Base-by-base conservation (phyloP, 2,329 filamentous ascomycete species). In the Sphaceloma murrayae region DNA sequence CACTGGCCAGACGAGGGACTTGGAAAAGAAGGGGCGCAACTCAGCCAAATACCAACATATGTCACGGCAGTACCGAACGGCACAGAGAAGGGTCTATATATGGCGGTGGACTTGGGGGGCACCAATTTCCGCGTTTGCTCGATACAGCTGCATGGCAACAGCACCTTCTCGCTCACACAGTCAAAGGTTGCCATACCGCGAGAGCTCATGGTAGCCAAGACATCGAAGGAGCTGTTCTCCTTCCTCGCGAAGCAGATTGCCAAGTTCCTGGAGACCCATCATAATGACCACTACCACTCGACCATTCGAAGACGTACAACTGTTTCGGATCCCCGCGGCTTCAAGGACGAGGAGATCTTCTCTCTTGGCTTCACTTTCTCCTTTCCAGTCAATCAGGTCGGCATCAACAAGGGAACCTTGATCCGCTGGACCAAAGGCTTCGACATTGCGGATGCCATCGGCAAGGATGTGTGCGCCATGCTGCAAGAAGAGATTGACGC, bases 381-480 rank as follows among this genome's bases (percentile, higher is more conserved):
- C 61, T 98, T 96, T 68, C 91, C 91, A 2, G 88, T 96, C 29
- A 78, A 93, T 61, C 91, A 98, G 63, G 73, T 84, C 47, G 88
- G 86, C 29, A 94, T 98, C 62, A 96, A 96, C 73, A 89, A 87
- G 67, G 91, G 91, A 49, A 82, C 80, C 46, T 73, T 98, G 45
- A 91, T 95, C 65, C 80, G 91, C 54, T 98, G 91, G 91, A 98
- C 91, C 47, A 98, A 98, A 70, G 91, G 91, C 43, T 98, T 95
- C 61, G 86, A 96, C 60, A 96, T 98, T 53, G 75, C 80, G n/a
- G 91, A 96, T 60, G 85, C 88, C 1, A 66, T 98, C 47, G 91
- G 89, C 55, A 83, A 95, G 65, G 91, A 98, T 62, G 88, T 98
- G 22, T 98, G 91, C 62, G 81, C 78, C 31, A 69, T 98, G 50